Conservation (phyloP, 108 stramenopile species). For the Nitzschia sp. region DNA sequence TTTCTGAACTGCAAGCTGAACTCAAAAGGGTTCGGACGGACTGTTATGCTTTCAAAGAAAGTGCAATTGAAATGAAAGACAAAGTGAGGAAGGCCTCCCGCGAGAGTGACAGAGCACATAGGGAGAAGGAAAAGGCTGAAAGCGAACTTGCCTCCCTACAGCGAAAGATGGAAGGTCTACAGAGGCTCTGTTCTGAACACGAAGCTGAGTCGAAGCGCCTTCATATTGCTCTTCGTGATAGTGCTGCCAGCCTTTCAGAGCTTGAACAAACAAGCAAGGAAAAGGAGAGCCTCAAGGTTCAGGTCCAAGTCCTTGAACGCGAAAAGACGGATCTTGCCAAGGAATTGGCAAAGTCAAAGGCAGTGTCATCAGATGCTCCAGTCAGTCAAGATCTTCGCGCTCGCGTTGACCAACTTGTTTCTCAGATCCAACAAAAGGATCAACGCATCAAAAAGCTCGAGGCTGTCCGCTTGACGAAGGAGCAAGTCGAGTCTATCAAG, state of each 20-base stretch:
- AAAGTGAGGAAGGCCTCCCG: constrained; percentile 24
- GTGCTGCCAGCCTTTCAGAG: constrained; percentile 28
- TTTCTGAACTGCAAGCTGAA: constrained; percentile 16
- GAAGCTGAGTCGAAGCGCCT: constrained; percentile 5
- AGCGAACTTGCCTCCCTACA: constrained; percentile 21
- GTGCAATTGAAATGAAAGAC: constrained; percentile 34
- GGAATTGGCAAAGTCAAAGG: constrained; percentile 30
- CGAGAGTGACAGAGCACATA: constrained; percentile 21
- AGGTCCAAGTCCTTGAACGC: constrained; percentile 7
- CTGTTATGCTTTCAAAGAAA: constrained; percentile 32
- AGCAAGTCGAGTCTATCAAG: constrained; percentile 62
- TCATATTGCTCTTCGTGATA: constrained; percentile 14
- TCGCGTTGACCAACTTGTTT: constrained; percentile 33
- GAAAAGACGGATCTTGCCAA: constrained; percentile 6
- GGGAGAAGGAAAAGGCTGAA: constrained; percentile 17
- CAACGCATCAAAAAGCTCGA: constrained; percentile 80
- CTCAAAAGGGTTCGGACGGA: constrained; percentile 29
- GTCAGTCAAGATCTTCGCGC: too few relatives aligned
- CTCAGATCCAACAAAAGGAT: constrained; percentile 54
- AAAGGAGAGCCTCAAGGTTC: constrained; percentile 27
- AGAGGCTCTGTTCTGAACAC: constrained; percentile 5
- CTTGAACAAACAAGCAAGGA: constrained; percentile 34
- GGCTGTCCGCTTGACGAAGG: constrained; percentile 68
- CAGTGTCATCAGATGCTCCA: too few relatives aligned
- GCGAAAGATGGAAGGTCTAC: constrained; percentile 25